Conservation (phyloP, 768 basidiomycete genomes). For the Russula compacta region DNA sequence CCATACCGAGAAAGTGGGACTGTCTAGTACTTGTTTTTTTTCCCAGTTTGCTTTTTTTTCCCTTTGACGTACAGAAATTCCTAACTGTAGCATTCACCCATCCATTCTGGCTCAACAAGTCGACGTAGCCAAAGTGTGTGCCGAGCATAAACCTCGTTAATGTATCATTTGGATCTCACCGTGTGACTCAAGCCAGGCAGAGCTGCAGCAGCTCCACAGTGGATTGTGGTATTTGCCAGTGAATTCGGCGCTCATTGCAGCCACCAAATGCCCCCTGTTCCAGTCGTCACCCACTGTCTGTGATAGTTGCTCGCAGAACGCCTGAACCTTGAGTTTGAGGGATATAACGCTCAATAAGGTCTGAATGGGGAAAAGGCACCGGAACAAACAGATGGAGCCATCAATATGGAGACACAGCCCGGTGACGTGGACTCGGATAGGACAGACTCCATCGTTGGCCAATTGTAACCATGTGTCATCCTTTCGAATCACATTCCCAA, state of each 20-base stretch:
- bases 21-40: not conserved
- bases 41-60: not conserved
- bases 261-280: too few species aligned
- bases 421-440: not conserved
- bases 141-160: not conserved
- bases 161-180: not conserved
- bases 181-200: too few species aligned
- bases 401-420: not conserved
- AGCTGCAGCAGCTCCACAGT: too few species aligned
- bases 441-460: not conserved
- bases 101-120: not conserved
- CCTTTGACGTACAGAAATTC: not conserved
- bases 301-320: too few species aligned
- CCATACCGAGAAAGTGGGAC: not conserved
- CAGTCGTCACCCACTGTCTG: too few species aligned
- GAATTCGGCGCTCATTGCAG: too few species aligned
- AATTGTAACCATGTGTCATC: not conserved
- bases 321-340: too few species aligned
- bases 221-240: too few species aligned
- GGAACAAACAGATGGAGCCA: not conserved
- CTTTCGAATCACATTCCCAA: too few species aligned
- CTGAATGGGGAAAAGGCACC: not conserved
- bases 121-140: not conserved
- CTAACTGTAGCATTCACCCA: slow-evolving; percentile 10
- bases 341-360: too few species aligned